Percentiles rank a stretch among this genome's conserved stretches.
Conservation (phyloP, 805 yeast species). For the Candida yuanshanica region DNA sequence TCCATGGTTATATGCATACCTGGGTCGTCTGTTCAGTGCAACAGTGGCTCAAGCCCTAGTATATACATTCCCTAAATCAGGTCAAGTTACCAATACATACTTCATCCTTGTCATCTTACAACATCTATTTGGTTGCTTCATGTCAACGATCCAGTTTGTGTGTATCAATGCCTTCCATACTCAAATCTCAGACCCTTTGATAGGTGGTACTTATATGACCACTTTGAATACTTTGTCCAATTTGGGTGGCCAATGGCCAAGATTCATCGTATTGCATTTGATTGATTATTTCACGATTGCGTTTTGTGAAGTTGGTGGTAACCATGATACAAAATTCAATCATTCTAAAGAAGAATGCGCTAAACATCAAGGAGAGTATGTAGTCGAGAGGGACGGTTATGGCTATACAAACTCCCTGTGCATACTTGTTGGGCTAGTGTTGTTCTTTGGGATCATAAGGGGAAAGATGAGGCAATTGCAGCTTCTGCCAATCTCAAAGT, state of each 20-base stretch:
- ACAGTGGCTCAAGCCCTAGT: constrained; percentile 69
- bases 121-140: constrained; percentile 81
- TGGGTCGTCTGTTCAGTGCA: constrained; percentile 78
- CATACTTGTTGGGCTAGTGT: constrained; percentile 46
- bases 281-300: constrained; percentile 76
- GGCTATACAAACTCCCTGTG: constrained; percentile 72
- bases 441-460: constrained; percentile 64
- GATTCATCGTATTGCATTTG: constrained; percentile 67
- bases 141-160: constrained; percentile 94
- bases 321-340: constrained; percentile 11
- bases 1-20: constrained; percentile 88
- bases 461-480: constrained; percentile 61
- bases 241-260: constrained; percentile 97
- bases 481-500: constrained; percentile 61
- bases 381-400: constrained; percentile 69
- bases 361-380: constrained; percentile 49
- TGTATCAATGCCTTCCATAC: constrained; percentile 94
- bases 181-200: constrained; percentile 87
- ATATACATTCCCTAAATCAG: constrained; percentile 55
- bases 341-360: constrained; percentile 45
- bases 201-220: constrained; percentile 98
- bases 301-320: constrained; percentile 40
- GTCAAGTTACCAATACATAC: constrained; percentile 44
- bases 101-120: constrained; percentile 72
- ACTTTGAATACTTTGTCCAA: constrained; percentile 87